Evolutionary conservation across 495 filamentous ascomycete genomes (phyloP), one percentile per base, ranked within the genome.

Genomic region (Ascodesmis nigricans): DNA sequence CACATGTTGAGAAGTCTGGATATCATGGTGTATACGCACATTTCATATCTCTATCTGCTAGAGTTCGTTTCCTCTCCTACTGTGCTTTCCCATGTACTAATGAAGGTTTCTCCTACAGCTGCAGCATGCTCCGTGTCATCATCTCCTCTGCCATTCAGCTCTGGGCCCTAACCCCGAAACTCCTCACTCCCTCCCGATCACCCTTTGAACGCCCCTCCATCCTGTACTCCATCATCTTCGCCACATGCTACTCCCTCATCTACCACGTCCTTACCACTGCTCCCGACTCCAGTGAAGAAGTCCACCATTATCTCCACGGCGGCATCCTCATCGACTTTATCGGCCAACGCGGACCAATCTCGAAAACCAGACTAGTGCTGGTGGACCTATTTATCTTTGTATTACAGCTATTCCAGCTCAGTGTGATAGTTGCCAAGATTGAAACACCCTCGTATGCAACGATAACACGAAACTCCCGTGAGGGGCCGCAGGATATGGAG

Each of bases 251-350:
- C 53, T 59, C 71, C 42, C 27, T 74, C 28, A 58, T n/a, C n/a
- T n/a, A 67, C 21, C 75, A 77, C 49, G 41, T 63, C 5, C 52
- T 66, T 29, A 54, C 61, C 37, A 47, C 55, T 9, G 55, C 57
- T 15, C 70, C 70, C 3, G 60, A 63, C 22, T 72, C 67, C 2
- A 64, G 68, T 13, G 75, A 79, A 50, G 59, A 62, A 28, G 69
- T 63, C 2, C 55, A 71, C 21, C 69, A 67, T 1, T 76, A 76
- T 53, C 54, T 76, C 2, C 72, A 77, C 44, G 75, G 75, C 5
- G 71, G 74, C 0, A 39, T 78, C 15, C 58, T 75, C 39, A 69
- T 79, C 44, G 74, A 78, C 50, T 78, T 79, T 49, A 68, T 78
- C 29, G 74, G 75, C 14, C 71, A 77, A n/a, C n/a, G n/a, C n/a